Evolutionary conservation across 768 basidiomycete species (phyloP).

Genomic region (Pisolithus orientalis): DNA sequence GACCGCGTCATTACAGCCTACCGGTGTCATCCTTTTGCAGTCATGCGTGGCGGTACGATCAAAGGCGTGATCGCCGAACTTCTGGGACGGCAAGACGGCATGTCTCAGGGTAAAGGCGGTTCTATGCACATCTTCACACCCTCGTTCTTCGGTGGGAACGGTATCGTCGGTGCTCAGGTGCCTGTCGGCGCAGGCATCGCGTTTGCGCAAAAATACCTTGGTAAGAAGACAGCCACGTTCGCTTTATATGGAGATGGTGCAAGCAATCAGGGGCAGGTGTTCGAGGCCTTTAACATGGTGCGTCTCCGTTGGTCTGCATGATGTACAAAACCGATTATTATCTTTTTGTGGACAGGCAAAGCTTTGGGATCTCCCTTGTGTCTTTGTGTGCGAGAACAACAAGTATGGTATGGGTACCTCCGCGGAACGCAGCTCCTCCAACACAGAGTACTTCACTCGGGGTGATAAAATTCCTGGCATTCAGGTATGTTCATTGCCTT

Average conservation of each 20-base stretch:
- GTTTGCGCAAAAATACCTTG: constrained; percentile 87
- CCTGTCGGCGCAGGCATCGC: constrained; percentile 92
- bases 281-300: constrained; percentile 98
- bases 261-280: constrained; percentile 97
- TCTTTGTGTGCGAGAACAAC: constrained; percentile 99
- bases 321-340: background rate
- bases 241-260: constrained; percentile 97
- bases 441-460: constrained; percentile 93
- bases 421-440: constrained; percentile 86
- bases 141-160: constrained; percentile 98
- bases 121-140: constrained; percentile 99
- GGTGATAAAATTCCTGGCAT: constrained; percentile 97
- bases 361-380: constrained; percentile 88
- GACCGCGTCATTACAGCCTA: constrained; percentile 96
- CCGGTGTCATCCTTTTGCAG: constrained; percentile 96
- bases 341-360: constrained; percentile 56
- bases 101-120: constrained; percentile 96
- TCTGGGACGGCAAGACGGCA: constrained; percentile 83
- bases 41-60: constrained; percentile 88
- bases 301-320: constrained; percentile 13
- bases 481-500: constrained; percentile 48
- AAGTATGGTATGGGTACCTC: constrained; percentile 99
- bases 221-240: constrained; percentile 75
- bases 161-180: constrained; percentile 98
- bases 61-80: constrained; percentile 89